Conservation (phyloP, 1,284 basidiomycete genomes). For the Austropuccinia psidii region DNA sequence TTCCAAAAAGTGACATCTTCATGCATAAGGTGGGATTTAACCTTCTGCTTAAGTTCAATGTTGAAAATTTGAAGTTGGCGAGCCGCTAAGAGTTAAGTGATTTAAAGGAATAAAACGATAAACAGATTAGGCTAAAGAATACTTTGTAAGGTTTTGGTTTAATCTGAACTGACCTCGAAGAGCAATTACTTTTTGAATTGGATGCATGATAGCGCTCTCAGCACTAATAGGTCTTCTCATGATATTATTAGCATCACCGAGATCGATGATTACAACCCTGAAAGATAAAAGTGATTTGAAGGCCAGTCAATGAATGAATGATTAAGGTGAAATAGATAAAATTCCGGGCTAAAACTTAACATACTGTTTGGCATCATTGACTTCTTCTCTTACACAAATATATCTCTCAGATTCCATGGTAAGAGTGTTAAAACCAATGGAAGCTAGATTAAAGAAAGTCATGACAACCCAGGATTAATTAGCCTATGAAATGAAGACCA, state of each 20-base stretch:
- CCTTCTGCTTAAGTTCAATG: constrained; percentile 92
- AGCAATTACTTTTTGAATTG: constrained; percentile 91
- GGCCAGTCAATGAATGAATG: neutral
- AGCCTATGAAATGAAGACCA: neutral
- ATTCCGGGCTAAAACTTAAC: neutral
- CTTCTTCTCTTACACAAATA: constrained; percentile 84
- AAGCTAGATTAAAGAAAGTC: constrained; percentile 51
- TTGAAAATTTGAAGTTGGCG: constrained; percentile 97
- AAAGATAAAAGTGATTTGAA: too few species aligned
- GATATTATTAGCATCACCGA: constrained; percentile 89
- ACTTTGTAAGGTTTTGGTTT: neutral
- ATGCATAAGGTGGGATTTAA: constrained; percentile 88
- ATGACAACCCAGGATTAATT: neutral
- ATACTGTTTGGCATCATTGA: constrained; percentile 75
- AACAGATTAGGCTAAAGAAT: neutral
- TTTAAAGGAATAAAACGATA: constrained; percentile 43
- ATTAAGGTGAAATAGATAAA: neutral
- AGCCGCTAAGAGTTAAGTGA: constrained; percentile 58
- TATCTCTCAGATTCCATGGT: constrained; percentile 96
- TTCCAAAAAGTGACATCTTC: constrained; percentile 99
- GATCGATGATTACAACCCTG: constrained; percentile 85
- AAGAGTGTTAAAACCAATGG: constrained; percentile 93
- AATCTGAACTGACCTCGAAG: constrained; percentile 48
- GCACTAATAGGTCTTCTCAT: constrained; percentile 91
- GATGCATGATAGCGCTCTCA: constrained; percentile 99